Conservation (phyloP, 2,329 filamentous ascomycete genomes). For the Diaporthe batatas region DNA sequence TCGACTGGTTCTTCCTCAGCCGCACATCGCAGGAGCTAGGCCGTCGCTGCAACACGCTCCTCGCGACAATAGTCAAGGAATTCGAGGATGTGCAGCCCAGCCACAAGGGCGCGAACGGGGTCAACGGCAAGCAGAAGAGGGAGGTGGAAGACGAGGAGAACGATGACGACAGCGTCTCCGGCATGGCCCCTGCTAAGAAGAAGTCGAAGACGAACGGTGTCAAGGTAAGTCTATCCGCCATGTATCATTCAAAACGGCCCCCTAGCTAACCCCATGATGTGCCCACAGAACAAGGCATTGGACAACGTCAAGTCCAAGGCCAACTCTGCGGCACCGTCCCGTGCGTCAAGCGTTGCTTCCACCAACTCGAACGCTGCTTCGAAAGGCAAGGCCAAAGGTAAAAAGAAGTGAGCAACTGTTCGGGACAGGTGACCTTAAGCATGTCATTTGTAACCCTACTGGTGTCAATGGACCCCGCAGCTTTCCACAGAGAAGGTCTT, state of each 20-base stretch:
- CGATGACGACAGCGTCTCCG: constrained; percentile 84
- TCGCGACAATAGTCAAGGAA: constrained; percentile 95
- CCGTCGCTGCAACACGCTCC: constrained; percentile 90
- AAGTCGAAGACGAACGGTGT: constrained; percentile 85
- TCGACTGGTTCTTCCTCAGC: constrained; percentile 99
- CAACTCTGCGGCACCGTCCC: constrained; percentile 81
- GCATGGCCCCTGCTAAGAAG: constrained; percentile 90
- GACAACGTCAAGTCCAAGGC: constrained; percentile 90
- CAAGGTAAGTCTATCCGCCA: constrained; percentile 73
- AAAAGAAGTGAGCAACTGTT: constrained; percentile 62
- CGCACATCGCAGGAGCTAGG: constrained; percentile 93
- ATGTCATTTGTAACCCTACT: neutral
- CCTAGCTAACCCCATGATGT: constrained; percentile 24
- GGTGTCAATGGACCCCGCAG: neutral
- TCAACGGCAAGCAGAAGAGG: constrained; percentile 80
- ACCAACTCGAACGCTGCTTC: constrained; percentile 69
- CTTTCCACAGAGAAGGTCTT: neutral
- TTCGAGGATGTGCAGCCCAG: constrained; percentile 78
- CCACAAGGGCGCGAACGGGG: constrained; percentile 67
- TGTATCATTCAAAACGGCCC: constrained; percentile 33
- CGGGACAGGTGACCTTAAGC: neutral
- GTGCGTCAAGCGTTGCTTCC: constrained; percentile 90
- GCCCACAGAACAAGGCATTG: constrained; percentile 86
- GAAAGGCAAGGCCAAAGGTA: constrained; percentile 62
- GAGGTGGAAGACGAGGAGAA: constrained; percentile 85